Evolutionary conservation across 345 rosid species (phyloP).

Genomic region (Anacardium occidentale): DNA sequence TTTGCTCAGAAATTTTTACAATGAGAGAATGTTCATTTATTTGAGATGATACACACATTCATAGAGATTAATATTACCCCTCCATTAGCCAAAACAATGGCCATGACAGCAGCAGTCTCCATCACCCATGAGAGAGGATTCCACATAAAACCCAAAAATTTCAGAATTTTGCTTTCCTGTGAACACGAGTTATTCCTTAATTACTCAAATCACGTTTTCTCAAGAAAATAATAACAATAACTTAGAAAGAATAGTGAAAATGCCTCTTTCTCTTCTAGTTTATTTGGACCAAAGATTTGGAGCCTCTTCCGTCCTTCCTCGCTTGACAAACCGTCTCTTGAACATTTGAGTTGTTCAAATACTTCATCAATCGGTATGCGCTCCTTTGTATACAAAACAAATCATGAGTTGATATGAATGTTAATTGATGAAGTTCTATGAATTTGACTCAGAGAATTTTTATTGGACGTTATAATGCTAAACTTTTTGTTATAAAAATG

Average conservation of each 20-base stretch:
- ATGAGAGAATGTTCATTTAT: background rate
- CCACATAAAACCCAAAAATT: constrained; percentile 92
- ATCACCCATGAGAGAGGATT: constrained; percentile 93
- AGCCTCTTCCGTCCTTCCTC: constrained; percentile 84
- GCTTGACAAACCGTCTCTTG: constrained; percentile 61
- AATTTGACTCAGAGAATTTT: no score
- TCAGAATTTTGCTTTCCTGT: constrained; percentile 71
- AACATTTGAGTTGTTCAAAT: constrained; percentile 75
- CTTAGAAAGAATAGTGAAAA: background rate
- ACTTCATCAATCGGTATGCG: constrained; percentile 84
- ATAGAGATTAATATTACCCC: constrained; percentile 39
- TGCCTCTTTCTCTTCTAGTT: constrained; percentile 85
- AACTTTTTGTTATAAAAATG: no score
- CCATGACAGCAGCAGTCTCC: constrained; percentile 91
- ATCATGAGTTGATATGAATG: no score
- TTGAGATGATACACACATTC: background rate
- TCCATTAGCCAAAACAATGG: constrained; percentile 78
- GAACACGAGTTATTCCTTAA: background rate
- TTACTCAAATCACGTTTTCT: background rate
- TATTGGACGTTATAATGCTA: no score
- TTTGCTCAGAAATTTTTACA: background rate
- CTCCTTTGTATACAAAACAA: constrained; percentile 45
- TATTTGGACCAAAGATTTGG: constrained; percentile 78
- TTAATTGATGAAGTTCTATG: no score
- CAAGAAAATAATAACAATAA: background rate